Base-by-base conservation (phyloP, 2,329 filamentous ascomycete genomes). In the Chaetomiaceae sp. region DNA sequence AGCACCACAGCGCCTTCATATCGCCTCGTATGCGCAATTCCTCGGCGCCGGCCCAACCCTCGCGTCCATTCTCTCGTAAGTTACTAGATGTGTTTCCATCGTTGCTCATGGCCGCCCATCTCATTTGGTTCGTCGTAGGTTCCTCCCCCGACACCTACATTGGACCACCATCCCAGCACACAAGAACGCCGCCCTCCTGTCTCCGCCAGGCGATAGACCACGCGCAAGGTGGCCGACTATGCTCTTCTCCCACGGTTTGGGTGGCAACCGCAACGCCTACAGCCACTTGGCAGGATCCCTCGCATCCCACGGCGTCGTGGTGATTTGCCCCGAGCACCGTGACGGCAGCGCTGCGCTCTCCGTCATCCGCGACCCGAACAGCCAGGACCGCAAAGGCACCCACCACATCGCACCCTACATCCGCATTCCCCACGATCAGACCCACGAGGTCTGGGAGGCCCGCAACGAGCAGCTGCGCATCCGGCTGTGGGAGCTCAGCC, bases 211-310 rank as follows among this genome's bases (percentile, higher is more conserved):
- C 3, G 59, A 69, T 4, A 66, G 69, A 48, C 68, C 47, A 1
- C 18, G 42, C 18, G 39, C 47, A 9, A 71, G 79, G 68, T 93
- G 86, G 84, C 88, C 88, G 0, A 84, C 88, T 0, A 81, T 88
- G 70, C 72, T 95, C 52, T 94, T 95, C 66, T 93, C 87, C 1
- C 88, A 95, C 61, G 88, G 88, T 1, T 72, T 95, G 1, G 88
- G 86, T 30, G 88, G 88, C 30, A 83, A 79, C 49, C 77, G 86
- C 54, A 93, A 93, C 58, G 81, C 86, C 10, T 95, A 95, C 68
- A 91, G 86, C n/a, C 84, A 90, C 59, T 68, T 94, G 19, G 83
- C 78, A 15, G 86, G 86, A 14, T 87, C 86, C 0, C 68, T 95
- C 22, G 86, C 88, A 4, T 88, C 85, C 17, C 83, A 93, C 58